Evolutionary conservation across 805 yeast genomes (phyloP).

Genomic region (Zygosaccharomyces siamensis): DNA sequence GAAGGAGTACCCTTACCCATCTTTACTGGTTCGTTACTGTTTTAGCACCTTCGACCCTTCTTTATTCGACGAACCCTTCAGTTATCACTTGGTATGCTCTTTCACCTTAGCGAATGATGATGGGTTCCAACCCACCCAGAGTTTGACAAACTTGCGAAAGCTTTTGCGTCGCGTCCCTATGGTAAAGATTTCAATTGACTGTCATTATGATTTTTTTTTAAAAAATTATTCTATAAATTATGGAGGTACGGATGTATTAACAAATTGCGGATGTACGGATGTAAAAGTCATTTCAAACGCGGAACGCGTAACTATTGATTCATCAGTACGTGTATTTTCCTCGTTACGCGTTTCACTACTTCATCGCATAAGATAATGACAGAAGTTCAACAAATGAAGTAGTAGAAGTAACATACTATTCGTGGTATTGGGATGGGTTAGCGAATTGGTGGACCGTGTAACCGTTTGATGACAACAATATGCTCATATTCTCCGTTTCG

Average conservation of each 20-base stretch:
- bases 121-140: neutral
- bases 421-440: neutral
- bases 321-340: constrained; percentile 1
- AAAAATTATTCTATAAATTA: neutral
- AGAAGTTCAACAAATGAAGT: neutral
- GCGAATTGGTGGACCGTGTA: neutral
- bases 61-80: neutral
- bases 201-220: neutral
- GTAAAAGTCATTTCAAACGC: constrained; percentile 2
- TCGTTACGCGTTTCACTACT: constrained; percentile 6
- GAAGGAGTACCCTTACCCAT: constrained; percentile 99
- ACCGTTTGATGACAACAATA: neutral
- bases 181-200: neutral
- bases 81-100: neutral
- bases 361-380: constrained; percentile 3
- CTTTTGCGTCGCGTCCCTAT: constrained; percentile 3
- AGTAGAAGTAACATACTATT: neutral
- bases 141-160: constrained; percentile 5
- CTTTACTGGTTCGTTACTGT: constrained; percentile 41
- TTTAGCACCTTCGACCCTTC: neutral
- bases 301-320: neutral
- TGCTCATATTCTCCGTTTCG: neutral
- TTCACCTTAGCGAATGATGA: constrained; percentile 3
- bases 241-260: neutral
- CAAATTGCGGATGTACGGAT: neutral